Percentiles rank a stretch among this genome's conserved stretches.
Evolutionary conservation across 2,329 filamentous ascomycete species (phyloP).

Genomic region (Westerdykella aurantiaca): DNA sequence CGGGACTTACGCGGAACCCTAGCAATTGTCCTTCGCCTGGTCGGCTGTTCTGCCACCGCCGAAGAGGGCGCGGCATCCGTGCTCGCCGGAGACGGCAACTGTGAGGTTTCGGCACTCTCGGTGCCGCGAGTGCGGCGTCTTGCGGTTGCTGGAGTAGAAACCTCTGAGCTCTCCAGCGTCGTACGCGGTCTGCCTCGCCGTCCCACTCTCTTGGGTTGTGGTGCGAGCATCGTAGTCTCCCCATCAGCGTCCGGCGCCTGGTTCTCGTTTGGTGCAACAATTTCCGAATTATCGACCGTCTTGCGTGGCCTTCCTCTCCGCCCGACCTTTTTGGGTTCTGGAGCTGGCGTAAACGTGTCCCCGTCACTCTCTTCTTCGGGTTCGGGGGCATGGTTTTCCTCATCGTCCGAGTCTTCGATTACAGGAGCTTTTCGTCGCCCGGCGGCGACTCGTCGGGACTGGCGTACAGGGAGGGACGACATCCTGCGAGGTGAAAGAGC

Average conservation of each 20-base stretch:
- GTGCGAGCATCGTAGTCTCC: constrained; percentile 75
- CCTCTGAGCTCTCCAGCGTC: constrained; percentile 16
- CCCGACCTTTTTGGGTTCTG: constrained; percentile 57
- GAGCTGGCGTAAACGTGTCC: constrained; percentile 75
- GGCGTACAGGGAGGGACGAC: constrained; percentile 41
- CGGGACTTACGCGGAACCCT: constrained; percentile 39
- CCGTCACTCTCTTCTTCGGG: constrained; percentile 58
- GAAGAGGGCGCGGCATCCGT: constrained; percentile 47
- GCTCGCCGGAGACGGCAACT: constrained; percentile 53
- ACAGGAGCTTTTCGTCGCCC: constrained; percentile 63
- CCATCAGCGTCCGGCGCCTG: constrained; percentile 54
- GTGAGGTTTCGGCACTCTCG: constrained; percentile 53
- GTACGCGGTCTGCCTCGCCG: constrained; percentile 48
- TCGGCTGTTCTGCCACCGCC: constrained; percentile 37
- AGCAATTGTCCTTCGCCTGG: constrained; percentile 64
- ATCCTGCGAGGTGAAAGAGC: constrained; percentile 18
- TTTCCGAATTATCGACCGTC: constrained; percentile 37
- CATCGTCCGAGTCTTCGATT: constrained; percentile 69
- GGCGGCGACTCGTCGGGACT: constrained; percentile 56
- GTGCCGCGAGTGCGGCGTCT: constrained; percentile 43
- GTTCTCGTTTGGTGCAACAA: constrained; percentile 41
- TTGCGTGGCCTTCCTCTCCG: constrained; percentile 52
- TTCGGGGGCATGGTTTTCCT: constrained; percentile 60
- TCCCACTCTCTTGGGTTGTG: constrained; percentile 56
- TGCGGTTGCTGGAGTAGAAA: constrained; percentile 41